phyloP scores from a whole-genome alignment of 129 eudicot genomes.

The Dittrichia graveolens region DNA sequence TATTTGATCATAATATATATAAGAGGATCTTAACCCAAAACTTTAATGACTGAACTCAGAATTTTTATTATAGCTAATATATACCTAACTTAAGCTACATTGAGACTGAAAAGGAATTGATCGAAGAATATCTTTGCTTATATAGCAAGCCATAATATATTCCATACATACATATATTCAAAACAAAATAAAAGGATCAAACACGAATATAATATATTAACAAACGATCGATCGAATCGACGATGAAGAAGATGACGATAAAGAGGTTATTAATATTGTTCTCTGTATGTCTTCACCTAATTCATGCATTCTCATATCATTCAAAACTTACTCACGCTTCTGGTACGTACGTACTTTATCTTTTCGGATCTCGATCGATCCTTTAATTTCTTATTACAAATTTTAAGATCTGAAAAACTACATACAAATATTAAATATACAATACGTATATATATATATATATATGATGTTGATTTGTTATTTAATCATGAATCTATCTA shows the following conservation, averaged over 20 bases:
- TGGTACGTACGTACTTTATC: neutral
- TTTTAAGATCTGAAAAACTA: no score
- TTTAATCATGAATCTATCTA: no score
- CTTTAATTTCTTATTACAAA: no score
- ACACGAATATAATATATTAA: neutral
- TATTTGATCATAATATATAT: no score
- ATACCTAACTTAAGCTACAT: neutral
- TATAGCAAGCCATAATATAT: constrained; percentile 10
- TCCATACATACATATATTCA: neutral
- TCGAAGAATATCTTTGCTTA: constrained; percentile 24
- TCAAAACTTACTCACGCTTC: constrained; percentile 1
- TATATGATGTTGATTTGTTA: neutral
- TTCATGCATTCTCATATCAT: neutral
- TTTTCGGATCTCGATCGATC: neutral
- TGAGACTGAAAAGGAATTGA: neutral
- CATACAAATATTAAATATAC: no score
- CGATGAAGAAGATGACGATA: neutral
- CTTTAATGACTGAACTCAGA: neutral
- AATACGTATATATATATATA: neutral
- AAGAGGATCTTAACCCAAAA: no score
- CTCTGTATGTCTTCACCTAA: constrained; percentile 15
- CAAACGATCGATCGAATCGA: neutral
- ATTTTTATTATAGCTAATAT: neutral
- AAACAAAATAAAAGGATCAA: neutral
- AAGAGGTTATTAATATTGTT: neutral